Evolutionary conservation across 257 asterid genomes (phyloP), one percentile per base, ranked within the genome.

Genomic region (Penstemon newberryi): DNA sequence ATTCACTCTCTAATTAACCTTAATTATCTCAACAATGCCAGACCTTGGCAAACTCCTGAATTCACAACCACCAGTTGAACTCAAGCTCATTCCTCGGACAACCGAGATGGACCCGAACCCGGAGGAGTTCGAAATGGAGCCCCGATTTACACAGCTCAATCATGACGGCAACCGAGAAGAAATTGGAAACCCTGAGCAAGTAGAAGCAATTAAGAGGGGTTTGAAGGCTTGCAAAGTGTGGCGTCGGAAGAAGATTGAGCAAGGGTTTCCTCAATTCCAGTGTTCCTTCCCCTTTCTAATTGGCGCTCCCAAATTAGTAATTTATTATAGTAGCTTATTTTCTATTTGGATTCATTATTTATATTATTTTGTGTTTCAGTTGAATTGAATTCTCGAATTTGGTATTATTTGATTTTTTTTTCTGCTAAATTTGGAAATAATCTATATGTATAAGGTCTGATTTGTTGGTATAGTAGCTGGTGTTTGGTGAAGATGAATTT

Each of bases 241-340:
- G 60, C 66, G 72, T 33, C 7, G n/a, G 19, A 1, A 61, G 80
- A 82, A 57, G 43, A 66, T 79, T 56, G 77, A 83, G n/a, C 73
- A 75, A 60, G 95, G 87, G 37, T 58, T 77, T 46, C 76, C 88
- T 60, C 76, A 84, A 60, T 72, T 63, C 47, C 70, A 77, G 70
- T 81, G 85, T 58, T 65, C 76, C 72, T 60, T 85, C 72, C 87
- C 87, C n/a, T 85, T 89, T 64, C 94, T 78, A 38, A 69, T 41
- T 44, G 82, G 84, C 38, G 95, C 91, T 53, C 89, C 93, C 1
- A 84, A 75, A 78, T 65, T 54, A 88, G 97, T 91, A 77, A 36
- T 58, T 12, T 40, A 39, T 0, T 37, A 40, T 33, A 8, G 58
- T 51, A 0, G 8, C 37, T 18, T 65, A 46, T 52, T 39, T 51